These are phyloP conservation scores for Xylariaceae sp. DNA, from an alignment of 2,329 filamentous ascomycete genomes.

Conservation along the genomic window DNA sequence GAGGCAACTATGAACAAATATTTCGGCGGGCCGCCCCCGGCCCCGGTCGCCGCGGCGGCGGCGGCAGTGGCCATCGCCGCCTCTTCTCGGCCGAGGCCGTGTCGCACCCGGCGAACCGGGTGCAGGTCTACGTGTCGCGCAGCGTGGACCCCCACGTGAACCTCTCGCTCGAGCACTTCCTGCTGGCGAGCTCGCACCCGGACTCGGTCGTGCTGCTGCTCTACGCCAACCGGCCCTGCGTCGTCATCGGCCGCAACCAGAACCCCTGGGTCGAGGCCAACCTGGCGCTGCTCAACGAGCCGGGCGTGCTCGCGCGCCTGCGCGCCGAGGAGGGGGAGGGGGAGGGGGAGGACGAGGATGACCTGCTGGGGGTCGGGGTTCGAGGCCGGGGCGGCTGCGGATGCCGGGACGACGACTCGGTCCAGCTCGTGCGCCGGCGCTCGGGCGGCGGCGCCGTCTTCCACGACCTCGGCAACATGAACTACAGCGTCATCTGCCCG, in stretches of 20 bases:
- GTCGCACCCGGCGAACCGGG: conserved; percentile 35
- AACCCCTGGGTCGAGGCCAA: conserved; percentile 95
- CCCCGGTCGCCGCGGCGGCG: too few species aligned
- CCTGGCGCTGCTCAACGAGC: conserved; percentile 48
- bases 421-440: conserved; percentile 68
- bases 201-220: conserved; percentile 75
- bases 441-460: conserved; percentile 91
- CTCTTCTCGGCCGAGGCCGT: conserved; percentile 31
- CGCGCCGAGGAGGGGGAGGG: too few species aligned
- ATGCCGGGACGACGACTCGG: conserved; percentile 20
- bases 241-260: conserved; percentile 93
- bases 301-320: conserved; percentile 6
- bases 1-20: too few species aligned
- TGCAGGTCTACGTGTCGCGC: conserved; percentile 64
- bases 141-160: conserved; percentile 76
- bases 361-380: too few species aligned
- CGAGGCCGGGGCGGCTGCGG: too few species aligned
- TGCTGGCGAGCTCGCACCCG: conserved; percentile 65
- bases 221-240: conserved; percentile 78
- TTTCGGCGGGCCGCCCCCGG: too few species aligned
- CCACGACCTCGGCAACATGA: conserved; percentile 87
- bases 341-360: too few species aligned
- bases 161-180: conserved; percentile 86
- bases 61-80: too few species aligned
- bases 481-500: conserved; percentile 88